These are phyloP conservation scores for Diaporthe amygdali DNA, from an alignment of 2,329 filamentous ascomycete genomes.

Conservation along the genomic window DNA sequence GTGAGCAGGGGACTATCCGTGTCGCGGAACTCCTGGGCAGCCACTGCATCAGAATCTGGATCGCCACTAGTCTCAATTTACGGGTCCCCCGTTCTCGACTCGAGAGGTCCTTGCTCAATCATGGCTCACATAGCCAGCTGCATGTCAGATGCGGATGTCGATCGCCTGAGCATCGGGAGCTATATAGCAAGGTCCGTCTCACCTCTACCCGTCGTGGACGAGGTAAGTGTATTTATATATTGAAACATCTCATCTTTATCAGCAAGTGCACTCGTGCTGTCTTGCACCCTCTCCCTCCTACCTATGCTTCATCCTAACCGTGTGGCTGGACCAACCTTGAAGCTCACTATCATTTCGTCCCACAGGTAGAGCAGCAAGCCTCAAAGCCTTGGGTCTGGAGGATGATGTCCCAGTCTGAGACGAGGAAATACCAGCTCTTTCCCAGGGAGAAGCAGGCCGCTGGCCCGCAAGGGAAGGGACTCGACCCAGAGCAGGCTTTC, in stretches of 20 bases:
- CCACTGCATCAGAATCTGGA: conserved; percentile 24
- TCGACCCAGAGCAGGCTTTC: conserved; percentile 57
- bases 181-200: conserved; percentile 58
- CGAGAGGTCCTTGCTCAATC: conserved; percentile 32
- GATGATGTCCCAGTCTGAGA: conserved; percentile 63
- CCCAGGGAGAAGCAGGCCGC: conserved; percentile 55
- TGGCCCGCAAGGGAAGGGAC: conserved; percentile 47
- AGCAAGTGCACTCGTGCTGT: background rate
- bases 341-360: conserved; percentile 14
- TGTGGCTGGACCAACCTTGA: conserved; percentile 18
- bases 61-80: conserved; percentile 19
- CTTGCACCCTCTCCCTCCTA: background rate
- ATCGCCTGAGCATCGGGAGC: conserved; percentile 42
- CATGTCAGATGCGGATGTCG: conserved; percentile 54
- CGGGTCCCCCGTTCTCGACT: conserved; percentile 6
- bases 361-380: conserved; percentile 33
- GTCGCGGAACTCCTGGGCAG: conserved; percentile 16
- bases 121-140: conserved; percentile 70
- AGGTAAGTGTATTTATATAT: conserved; percentile 43
- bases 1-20: conserved; percentile 25
- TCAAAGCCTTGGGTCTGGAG: conserved; percentile 61
- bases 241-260: conserved; percentile 34
- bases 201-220: conserved; percentile 46
- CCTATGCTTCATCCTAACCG: conserved; percentile 26
- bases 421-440: conserved; percentile 66